Conservation (phyloP, 108 stramenopile species). For the Aurantiochytrium sp. region DNA sequence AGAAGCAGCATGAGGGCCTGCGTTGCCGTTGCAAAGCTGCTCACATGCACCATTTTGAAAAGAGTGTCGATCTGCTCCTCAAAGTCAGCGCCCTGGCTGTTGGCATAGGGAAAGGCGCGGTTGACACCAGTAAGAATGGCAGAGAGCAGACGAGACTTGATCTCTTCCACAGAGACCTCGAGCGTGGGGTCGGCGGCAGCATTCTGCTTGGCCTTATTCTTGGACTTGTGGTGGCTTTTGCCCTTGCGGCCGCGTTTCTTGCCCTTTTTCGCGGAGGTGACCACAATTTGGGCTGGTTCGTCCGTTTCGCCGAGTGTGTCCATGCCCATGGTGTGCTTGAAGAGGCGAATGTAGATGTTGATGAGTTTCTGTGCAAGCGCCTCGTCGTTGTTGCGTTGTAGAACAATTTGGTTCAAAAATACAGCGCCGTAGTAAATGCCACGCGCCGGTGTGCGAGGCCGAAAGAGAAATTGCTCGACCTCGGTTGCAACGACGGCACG, state of each 20-base stretch:
- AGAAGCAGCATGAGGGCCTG: conserved; percentile 87
- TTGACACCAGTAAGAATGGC: conserved; percentile 92
- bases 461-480: conserved; percentile 15
- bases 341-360: background rate
- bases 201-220: background rate
- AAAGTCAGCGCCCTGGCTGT: conserved; percentile 56
- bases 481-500: background rate
- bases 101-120: conserved; percentile 80
- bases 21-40: conserved; percentile 69
- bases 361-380: conserved; percentile 5
- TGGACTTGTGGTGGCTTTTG: background rate
- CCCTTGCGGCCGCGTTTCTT: background rate
- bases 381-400: background rate
- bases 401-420: background rate
- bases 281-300: background rate
- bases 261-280: background rate
- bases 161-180: conserved; percentile 15
- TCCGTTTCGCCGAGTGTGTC: background rate
- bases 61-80: conserved; percentile 80
- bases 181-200: background rate
- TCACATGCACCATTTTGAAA: conserved; percentile 74
- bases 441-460: background rate
- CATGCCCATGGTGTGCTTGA: background rate
- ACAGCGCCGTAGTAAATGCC: conserved; percentile 4
- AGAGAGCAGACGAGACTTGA: conserved; percentile 70